Evolutionary conservation across 2,329 filamentous ascomycete species (phyloP).

Genomic region (Colletotrichum acutatum): DNA sequence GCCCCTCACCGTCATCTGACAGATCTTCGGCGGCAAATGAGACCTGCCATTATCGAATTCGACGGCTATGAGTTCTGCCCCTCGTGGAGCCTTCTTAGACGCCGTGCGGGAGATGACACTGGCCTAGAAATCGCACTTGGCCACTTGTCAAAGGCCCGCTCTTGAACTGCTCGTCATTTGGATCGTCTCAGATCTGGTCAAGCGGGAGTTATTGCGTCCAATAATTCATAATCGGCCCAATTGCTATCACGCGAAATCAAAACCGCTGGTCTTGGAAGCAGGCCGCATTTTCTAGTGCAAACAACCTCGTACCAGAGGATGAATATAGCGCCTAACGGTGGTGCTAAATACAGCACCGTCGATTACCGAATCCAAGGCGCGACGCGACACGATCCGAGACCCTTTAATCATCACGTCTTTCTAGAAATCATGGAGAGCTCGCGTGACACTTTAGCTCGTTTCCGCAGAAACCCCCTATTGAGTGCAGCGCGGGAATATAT

Average conservation of each 20-base stretch:
- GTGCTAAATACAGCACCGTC: background rate
- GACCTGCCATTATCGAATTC: background rate
- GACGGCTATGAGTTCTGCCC: constrained; percentile 3
- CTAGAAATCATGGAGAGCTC: background rate
- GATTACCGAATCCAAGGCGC: constrained; percentile 3
- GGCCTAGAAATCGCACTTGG: constrained; percentile 26
- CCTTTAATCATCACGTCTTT: background rate
- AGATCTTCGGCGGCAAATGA: constrained; percentile 30
- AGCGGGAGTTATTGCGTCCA: constrained; percentile 18
- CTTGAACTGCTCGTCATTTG: constrained; percentile 22
- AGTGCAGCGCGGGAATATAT: constrained; percentile 22
- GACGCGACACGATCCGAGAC: constrained; percentile 5
- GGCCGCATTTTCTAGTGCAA: constrained; percentile 5
- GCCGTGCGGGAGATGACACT: constrained; percentile 27
- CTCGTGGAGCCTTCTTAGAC: constrained; percentile 15
- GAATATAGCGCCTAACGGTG: background rate
- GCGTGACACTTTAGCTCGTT: constrained; percentile 18
- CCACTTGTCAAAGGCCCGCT: constrained; percentile 26
- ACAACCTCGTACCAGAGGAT: background rate
- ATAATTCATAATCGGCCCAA: constrained; percentile 8
- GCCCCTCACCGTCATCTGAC: constrained; percentile 22
- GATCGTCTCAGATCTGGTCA: constrained; percentile 20
- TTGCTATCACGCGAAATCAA: background rate
- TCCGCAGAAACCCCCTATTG: constrained; percentile 17
- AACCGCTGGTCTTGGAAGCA: constrained; percentile 10